phyloP scores from a whole-genome alignment of 1,284 basidiomycete genomes.

The Ustilago shanxiensis region DNA sequence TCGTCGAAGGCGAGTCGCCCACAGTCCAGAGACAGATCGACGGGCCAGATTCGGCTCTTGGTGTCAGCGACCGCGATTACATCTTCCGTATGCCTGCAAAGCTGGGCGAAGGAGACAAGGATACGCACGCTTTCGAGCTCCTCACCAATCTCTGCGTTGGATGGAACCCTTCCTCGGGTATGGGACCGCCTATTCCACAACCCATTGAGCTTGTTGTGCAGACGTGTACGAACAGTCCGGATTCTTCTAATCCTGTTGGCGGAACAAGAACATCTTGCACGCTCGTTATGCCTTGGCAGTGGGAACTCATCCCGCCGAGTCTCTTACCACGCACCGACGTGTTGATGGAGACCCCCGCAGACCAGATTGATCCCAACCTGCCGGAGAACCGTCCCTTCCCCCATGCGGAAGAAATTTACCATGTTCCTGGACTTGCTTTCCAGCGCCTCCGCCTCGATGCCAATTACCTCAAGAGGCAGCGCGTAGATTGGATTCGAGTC shows the following conservation, averaged over 20 bases:
- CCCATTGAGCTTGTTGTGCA: conserved; percentile 50
- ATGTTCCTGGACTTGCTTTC: conserved; percentile 44
- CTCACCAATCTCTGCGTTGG: conserved; percentile 62
- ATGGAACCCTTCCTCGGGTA: conserved; percentile 40
- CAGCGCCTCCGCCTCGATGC: conserved; percentile 49
- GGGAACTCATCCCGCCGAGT: conserved; percentile 51
- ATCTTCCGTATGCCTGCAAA: conserved; percentile 34
- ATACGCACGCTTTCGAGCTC: conserved; percentile 52
- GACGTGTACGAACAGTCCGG: conserved; percentile 35
- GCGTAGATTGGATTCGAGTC: conserved; percentile 52
- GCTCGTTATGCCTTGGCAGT: conserved; percentile 50
- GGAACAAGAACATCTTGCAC: conserved; percentile 26
- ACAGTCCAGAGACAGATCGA: conserved; percentile 2
- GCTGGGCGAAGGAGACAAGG: conserved; percentile 20
- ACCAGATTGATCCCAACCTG: conserved; percentile 7
- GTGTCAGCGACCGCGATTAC: neutral
- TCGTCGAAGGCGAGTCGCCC: conserved; percentile 27
- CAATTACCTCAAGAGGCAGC: conserved; percentile 32
- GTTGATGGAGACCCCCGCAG: conserved; percentile 13
- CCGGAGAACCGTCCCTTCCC: conserved; percentile 44
- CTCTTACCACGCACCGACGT: conserved; percentile 40
- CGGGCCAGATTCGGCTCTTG: conserved; percentile 20
- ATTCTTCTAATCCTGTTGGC: conserved; percentile 32
- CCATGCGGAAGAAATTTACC: conserved; percentile 45
- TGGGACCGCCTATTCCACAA: conserved; percentile 36